Base-by-base conservation (phyloP, 805 yeast species). In the Metschnikowia cubensis region DNA sequence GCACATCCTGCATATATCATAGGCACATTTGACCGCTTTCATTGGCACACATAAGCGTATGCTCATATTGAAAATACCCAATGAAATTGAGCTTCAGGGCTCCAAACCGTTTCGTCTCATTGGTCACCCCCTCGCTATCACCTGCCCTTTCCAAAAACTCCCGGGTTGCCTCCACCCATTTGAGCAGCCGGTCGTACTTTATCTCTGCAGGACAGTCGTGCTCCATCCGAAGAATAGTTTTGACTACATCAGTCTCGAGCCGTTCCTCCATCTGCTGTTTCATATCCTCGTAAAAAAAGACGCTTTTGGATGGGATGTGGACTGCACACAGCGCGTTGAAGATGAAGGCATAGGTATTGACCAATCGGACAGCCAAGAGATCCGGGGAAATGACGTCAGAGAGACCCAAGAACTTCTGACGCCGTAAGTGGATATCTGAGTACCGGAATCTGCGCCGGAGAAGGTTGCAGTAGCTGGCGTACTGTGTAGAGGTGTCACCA, bases 371-470 rank as follows among this genome's bases (percentile, higher is more conserved):
- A 1, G 48, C 48, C 35, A 50, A 20, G 6, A 41, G 22, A 15
- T 35, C 47, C 31, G 49, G 49, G 22, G 45, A 40, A 10, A 58
- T 15, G 8, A 51, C 42, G 3, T 29, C 42, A 3, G 38, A 35
- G 3, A 49, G 10, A 2, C 47, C 53, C 3, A 58, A 42, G 6
- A 58, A 6, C 15, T 29, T 34, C 5, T 20, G 22, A 15, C 61
- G 54, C 15, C 61, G 54, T 13, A 38, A 17, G 4, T 54, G 40
- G 45, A 50, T 48, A 40, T 52, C 52, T 15, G 35, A 36, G 35
- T 25, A 42, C 10, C 20, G 7, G 37, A 71, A 66, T 20, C 43
- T 51, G 36, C 73, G 56, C 45, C 69, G 59, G 39, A 71, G 34
- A 10, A 64, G 43, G 8, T 54, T 59, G 22, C 50, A 50, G 51